Evolutionary conservation across 371 early-diverging fungal species (phyloP).

Genomic region (Batkoa obscura): DNA sequence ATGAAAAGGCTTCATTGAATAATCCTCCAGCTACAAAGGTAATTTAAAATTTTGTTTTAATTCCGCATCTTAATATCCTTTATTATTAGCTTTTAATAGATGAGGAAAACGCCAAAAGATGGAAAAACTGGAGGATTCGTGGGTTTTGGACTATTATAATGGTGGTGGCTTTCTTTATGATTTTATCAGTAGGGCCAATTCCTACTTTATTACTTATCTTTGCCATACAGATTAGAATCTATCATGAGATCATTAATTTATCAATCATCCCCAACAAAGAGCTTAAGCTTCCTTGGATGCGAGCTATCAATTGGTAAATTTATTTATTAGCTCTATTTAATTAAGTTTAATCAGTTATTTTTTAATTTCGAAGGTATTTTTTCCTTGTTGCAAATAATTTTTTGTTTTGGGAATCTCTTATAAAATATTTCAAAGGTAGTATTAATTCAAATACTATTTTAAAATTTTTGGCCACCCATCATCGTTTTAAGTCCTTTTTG

Average conservation of each 20-base stretch:
- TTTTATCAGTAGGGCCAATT: constrained; percentile 60
- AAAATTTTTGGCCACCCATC: constrained; percentile 73
- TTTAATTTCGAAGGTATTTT: constrained; percentile 31
- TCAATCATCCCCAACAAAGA: constrained; percentile 66
- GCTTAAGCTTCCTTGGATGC: constrained; percentile 74
- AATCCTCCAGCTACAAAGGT: too few relatives aligned
- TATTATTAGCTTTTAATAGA: background rate
- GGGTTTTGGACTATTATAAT: constrained; percentile 72
- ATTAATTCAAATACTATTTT: constrained; percentile 64
- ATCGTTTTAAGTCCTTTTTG: constrained; percentile 80
- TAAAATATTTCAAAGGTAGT: constrained; percentile 62
- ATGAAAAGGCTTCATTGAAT: too few relatives aligned
- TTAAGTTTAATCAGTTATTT: background rate
- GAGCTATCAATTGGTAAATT: constrained; percentile 74
- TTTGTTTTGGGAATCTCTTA: constrained; percentile 81
- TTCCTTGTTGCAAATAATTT: constrained; percentile 74
- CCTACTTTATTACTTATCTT: constrained; percentile 67
- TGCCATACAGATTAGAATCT: constrained; percentile 55
- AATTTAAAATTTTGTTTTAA: too few relatives aligned
- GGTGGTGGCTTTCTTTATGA: constrained; percentile 61
- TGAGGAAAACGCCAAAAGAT: constrained; percentile 21
- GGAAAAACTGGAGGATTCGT: constrained; percentile 62
- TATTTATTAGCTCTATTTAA: too few relatives aligned
- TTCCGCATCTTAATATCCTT: too few relatives aligned
- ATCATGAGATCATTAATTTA: constrained; percentile 79